phyloP scores from a whole-genome alignment of 2,329 filamentous ascomycete genomes.

The Colletotrichum nymphaeae region DNA sequence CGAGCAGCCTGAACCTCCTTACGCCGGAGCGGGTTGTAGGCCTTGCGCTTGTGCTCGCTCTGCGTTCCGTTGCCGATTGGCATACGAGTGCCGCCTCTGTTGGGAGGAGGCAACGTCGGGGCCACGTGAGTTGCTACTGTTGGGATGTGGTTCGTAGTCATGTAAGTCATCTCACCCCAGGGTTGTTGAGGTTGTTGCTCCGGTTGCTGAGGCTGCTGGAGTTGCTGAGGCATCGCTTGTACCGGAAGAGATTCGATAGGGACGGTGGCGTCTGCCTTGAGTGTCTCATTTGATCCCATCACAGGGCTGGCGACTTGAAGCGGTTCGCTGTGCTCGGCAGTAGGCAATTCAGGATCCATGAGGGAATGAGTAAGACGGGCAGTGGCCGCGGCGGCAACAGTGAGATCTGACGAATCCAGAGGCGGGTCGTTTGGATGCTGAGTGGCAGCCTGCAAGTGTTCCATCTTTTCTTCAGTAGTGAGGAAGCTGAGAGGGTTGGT shows the following conservation, averaged over 20 bases:
- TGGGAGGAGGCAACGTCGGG: slow-evolving; percentile 35
- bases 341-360: slow-evolving; percentile 61
- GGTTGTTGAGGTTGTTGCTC: slow-evolving; percentile 48
- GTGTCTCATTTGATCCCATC: slow-evolving; percentile 18
- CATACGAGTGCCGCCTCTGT: slow-evolving; percentile 64
- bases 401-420: slow-evolving; percentile 61
- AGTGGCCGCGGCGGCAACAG: slow-evolving; percentile 67
- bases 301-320: slow-evolving; percentile 18
- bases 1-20: slow-evolving; percentile 75
- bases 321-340: slow-evolving; percentile 17
- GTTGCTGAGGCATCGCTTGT: not conserved
- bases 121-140: slow-evolving; percentile 25
- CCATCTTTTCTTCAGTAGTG: slow-evolving; percentile 53
- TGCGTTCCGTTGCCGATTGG: slow-evolving; percentile 36
- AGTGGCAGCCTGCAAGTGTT: slow-evolving; percentile 61
- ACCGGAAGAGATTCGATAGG: not conserved
- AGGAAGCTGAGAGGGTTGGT: slow-evolving; percentile 44
- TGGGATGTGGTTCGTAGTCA: slow-evolving; percentile 46
- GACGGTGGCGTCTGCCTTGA: slow-evolving; percentile 8
- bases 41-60: slow-evolving; percentile 37
- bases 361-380: slow-evolving; percentile 66
- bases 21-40: slow-evolving; percentile 61
- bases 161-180: slow-evolving; percentile 66
- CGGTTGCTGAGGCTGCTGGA: not conserved
- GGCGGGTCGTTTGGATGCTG: slow-evolving; percentile 46